Evolutionary conservation across 805 yeast genomes (phyloP).

Genomic region (Isabelozyma heimii): DNA sequence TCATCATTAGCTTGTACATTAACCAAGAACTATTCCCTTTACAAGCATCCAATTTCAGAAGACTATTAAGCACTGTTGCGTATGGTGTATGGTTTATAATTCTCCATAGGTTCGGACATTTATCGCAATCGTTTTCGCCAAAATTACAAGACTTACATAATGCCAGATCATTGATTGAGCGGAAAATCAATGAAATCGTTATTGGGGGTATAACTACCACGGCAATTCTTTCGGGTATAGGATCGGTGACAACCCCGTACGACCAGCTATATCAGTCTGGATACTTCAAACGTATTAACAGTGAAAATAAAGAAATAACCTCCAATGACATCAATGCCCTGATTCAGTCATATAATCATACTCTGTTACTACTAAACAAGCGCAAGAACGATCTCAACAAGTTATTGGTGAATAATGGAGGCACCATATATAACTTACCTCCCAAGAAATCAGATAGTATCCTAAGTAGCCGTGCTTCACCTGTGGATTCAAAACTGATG

Average conservation of each 20-base stretch:
- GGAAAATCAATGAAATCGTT: slow-evolving; percentile 44
- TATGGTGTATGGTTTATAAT: slow-evolving; percentile 31
- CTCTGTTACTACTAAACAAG: slow-evolving; percentile 30
- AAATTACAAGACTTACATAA: slow-evolving; percentile 8
- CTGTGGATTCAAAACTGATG: slow-evolving; percentile 1
- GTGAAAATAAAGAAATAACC: slow-evolving; percentile 10
- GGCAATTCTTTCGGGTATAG: slow-evolving; percentile 51
- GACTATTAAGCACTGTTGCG: slow-evolving; percentile 2
- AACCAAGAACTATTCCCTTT: slow-evolving; percentile 24
- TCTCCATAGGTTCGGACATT: slow-evolving; percentile 31
- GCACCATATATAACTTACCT: slow-evolving; percentile 22
- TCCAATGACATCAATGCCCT: slow-evolving; percentile 31
- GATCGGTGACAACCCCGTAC: slow-evolving; percentile 47
- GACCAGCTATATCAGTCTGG: slow-evolving; percentile 5
- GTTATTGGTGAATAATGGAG: slow-evolving; percentile 16
- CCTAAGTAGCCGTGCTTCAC: neutral
- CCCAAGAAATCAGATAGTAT: slow-evolving; percentile 6
- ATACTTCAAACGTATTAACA: slow-evolving; percentile 1
- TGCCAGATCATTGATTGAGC: slow-evolving; percentile 30
- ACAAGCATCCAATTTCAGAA: neutral
- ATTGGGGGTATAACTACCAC: slow-evolving; percentile 50
- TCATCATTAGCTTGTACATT: slow-evolving; percentile 28
- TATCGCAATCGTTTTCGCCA: slow-evolving; percentile 23
- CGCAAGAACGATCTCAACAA: slow-evolving; percentile 30
- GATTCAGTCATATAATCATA: slow-evolving; percentile 41